Conservation (phyloP, 306 rosid genomes). For the Canavalia ensiformis region DNA sequence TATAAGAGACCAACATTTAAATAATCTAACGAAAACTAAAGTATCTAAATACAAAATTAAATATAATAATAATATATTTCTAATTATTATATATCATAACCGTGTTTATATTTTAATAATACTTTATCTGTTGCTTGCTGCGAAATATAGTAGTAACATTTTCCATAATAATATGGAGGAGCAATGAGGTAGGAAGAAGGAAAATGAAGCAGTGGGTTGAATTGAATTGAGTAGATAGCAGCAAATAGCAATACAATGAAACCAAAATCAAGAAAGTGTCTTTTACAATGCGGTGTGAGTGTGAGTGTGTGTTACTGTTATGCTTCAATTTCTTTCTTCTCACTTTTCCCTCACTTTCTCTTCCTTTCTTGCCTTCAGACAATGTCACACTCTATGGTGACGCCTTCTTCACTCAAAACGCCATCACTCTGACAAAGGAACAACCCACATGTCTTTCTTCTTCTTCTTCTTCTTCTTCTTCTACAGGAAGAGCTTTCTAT, state of each 20-base stretch:
- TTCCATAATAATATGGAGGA: too few relatives aligned
- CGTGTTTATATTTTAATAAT: too few relatives aligned
- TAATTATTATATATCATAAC: too few relatives aligned
- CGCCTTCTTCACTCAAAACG: slow-evolving; percentile 61
- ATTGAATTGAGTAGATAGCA: too few relatives aligned
- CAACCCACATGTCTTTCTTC: slow-evolving; percentile 58
- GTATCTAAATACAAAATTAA: too few relatives aligned
- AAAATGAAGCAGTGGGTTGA: too few relatives aligned
- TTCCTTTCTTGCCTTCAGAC: slow-evolving; percentile 49
- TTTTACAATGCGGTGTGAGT: slow-evolving; percentile 50
- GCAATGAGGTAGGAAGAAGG: too few relatives aligned
- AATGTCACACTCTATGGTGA: slow-evolving; percentile 82
- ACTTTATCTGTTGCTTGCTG: too few relatives aligned
- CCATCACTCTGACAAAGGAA: slow-evolving; percentile 73
- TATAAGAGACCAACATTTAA: too few relatives aligned
- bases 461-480: slow-evolving; percentile 50
- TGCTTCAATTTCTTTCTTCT: slow-evolving; percentile 45
- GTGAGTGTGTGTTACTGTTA: slow-evolving; percentile 23
- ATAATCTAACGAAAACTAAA: too few relatives aligned
- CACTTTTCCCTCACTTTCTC: slow-evolving; percentile 41
- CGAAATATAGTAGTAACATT: too few relatives aligned
- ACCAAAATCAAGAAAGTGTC: slow-evolving; percentile 2
- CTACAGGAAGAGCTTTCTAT: slow-evolving; percentile 75
- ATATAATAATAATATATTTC: too few relatives aligned
- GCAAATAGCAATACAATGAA: not conserved